These are phyloP conservation scores for Microascus cirrosus DNA, from an alignment of 2,329 filamentous ascomycete species.

Conservation along the genomic window DNA sequence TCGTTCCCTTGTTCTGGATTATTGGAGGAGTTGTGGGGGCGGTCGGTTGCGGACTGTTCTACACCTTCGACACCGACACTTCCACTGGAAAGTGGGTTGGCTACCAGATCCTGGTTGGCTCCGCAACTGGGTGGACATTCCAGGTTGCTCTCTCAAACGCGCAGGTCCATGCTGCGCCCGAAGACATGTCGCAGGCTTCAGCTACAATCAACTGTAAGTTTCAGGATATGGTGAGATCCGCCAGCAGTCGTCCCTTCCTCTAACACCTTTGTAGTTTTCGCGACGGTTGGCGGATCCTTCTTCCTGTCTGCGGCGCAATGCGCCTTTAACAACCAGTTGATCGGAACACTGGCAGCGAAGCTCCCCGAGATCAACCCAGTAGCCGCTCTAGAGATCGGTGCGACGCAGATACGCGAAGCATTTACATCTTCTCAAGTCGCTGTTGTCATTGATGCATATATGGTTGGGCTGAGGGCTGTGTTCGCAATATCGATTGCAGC, in stretches of 20 bases:
- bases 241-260: no score
- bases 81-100: constrained; percentile 27
- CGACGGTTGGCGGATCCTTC: constrained; percentile 28
- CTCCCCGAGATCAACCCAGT: no score
- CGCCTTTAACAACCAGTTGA: neutral
- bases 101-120: constrained; percentile 30
- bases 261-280: constrained; percentile 7
- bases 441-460: no score
- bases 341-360: neutral
- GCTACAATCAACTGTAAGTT: constrained; percentile 27
- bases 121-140: constrained; percentile 27
- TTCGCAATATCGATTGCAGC: no score
- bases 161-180: constrained; percentile 25
- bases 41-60: constrained; percentile 28
- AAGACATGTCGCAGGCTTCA: constrained; percentile 31
- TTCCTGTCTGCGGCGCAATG: constrained; percentile 25
- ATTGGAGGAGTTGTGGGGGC: no score
- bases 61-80: constrained; percentile 24
- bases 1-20: no score
- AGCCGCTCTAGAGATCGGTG: no score
- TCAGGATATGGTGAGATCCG: neutral
- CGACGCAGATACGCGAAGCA: no score
- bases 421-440: no score
- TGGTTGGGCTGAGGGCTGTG: no score
- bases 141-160: constrained; percentile 29